Evolutionary conservation across 108 stramenopile genomes (phyloP).

Genomic region (Nitzschia sp.): DNA sequence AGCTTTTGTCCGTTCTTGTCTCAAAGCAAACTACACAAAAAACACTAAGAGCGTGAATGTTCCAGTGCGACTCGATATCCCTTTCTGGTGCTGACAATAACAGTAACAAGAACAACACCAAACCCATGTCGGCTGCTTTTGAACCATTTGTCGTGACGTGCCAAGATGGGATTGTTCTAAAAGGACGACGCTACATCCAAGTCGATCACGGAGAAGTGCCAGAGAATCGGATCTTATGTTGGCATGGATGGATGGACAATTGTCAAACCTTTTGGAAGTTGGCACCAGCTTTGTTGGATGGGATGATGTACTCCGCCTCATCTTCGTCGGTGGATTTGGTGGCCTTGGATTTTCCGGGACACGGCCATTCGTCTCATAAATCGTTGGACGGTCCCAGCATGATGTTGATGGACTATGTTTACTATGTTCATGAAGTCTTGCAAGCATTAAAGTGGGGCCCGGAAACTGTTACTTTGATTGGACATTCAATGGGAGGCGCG

Average conservation of each 20-base stretch:
- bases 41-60: too few species aligned
- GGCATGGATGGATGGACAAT: conserved; percentile 81
- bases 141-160: neutral
- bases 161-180: conserved; percentile 7
- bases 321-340: conserved; percentile 34
- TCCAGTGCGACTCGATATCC: too few species aligned
- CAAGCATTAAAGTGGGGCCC: conserved; percentile 46
- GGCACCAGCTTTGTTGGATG: conserved; percentile 29
- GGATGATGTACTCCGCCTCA: conserved; percentile 1
- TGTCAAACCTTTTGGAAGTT: conserved; percentile 54
- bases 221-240: conserved; percentile 36
- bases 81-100: too few species aligned
- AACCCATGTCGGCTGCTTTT: too few species aligned
- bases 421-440: conserved; percentile 57
- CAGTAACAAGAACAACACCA: too few species aligned
- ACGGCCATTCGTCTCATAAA: conserved; percentile 47
- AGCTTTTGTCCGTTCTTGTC: too few species aligned
- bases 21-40: too few species aligned
- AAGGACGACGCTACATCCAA: conserved; percentile 1
- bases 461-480: conserved; percentile 49
- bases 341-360: conserved; percentile 52
- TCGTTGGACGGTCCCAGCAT: conserved; percentile 45
- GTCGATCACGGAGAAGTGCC: neutral
- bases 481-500: conserved; percentile 82
- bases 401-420: conserved; percentile 63